Percentiles rank a stretch among this genome's conserved stretches.
These are phyloP conservation scores for Smittium mucronatum DNA, from an alignment of 371 early-diverging fungal species.

Conservation along the genomic window DNA sequence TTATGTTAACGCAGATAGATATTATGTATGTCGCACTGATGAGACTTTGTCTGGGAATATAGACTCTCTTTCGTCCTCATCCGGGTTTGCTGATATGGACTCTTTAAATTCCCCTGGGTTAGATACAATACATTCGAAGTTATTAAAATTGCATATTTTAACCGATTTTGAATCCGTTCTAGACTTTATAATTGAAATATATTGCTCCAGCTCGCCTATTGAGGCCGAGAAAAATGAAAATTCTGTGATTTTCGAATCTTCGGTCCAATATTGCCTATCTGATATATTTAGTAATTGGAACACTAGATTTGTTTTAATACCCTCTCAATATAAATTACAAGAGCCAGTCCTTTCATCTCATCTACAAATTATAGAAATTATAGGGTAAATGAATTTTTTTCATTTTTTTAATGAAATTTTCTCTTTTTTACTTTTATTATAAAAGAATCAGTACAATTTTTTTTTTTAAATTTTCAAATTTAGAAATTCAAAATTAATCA, in stretches of 20 bases:
- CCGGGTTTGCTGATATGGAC: no score
- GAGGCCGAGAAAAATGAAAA: no score
- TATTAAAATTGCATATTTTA: background rate
- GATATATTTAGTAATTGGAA: background rate
- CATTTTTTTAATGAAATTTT: background rate
- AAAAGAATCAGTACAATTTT: background rate
- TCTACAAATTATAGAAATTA: background rate
- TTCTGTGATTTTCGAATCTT: background rate
- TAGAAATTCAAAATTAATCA: background rate
- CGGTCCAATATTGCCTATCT: background rate
- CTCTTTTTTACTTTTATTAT: background rate
- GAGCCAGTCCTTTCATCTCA: background rate
- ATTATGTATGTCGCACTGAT: background rate
- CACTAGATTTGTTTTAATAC: background rate
- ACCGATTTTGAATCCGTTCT: background rate
- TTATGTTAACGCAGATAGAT: background rate
- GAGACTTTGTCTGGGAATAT: no score
- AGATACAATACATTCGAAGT: background rate
- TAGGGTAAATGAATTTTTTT: background rate
- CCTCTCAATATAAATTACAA: background rate
- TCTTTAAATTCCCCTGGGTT: no score
- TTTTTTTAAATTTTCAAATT: background rate
- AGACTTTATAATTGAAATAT: background rate
- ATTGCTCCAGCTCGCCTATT: no score
- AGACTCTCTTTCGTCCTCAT: no score